Percentiles rank a stretch among this genome's conserved stretches.
phyloP scores from a whole-genome alignment of 176 grass and related monocot genomes.

The Oropetium thomaeum region DNA sequence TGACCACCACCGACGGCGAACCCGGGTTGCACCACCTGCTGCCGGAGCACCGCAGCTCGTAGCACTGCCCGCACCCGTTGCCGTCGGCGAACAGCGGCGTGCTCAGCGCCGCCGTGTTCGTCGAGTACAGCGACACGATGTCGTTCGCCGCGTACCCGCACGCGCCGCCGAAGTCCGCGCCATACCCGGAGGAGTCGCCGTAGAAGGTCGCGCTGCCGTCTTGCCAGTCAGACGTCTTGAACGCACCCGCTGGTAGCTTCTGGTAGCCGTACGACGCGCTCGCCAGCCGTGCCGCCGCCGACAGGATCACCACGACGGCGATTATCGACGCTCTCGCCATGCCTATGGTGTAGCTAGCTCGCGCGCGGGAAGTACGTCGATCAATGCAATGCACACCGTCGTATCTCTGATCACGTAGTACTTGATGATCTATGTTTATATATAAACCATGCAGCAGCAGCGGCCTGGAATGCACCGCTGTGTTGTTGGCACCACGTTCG shows the following conservation, averaged over 20 bases:
- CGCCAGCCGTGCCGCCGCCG: background rate
- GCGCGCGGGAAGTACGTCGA: too few relatives aligned
- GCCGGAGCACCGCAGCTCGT: slow-evolving; percentile 69
- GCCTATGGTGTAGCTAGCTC: too few relatives aligned
- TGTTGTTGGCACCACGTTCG: background rate
- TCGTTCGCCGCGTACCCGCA: slow-evolving; percentile 30
- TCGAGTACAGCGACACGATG: slow-evolving; percentile 37
- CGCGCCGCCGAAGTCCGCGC: slow-evolving; percentile 54
- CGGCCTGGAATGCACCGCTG: background rate
- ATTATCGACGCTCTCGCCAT: background rate
- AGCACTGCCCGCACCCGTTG: slow-evolving; percentile 54
- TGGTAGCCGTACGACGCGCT: background rate
- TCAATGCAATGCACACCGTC: too few relatives aligned
- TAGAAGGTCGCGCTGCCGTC: slow-evolving; percentile 66
- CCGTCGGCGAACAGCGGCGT: slow-evolving; percentile 58
- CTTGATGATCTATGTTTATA: background rate
- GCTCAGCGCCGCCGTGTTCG: slow-evolving; percentile 75
- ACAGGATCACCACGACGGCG: background rate
- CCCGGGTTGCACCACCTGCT: slow-evolving; percentile 47
- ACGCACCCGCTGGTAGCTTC: background rate
- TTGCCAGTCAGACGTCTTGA: slow-evolving; percentile 16
- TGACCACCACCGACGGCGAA: slow-evolving; percentile 36
- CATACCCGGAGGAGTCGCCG: slow-evolving; percentile 43
- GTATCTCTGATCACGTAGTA: too few relatives aligned
- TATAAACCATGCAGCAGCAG: background rate